Evolutionary conservation across 805 yeast genomes (phyloP), one percentile per base, ranked within the genome.

Genomic region (Grigorovia jiainica): DNA sequence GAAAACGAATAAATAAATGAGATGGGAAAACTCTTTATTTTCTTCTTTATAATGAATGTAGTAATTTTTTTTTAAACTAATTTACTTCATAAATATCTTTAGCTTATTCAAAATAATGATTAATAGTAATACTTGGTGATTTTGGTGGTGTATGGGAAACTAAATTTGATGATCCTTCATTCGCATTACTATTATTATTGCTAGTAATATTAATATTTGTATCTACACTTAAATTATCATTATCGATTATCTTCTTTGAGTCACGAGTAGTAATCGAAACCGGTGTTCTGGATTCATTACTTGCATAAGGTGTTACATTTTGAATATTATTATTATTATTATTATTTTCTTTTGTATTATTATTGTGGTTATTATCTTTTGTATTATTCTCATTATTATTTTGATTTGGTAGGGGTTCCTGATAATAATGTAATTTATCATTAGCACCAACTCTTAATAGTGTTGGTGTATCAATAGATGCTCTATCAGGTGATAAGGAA

Each of bases 401-500:
- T 16, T 6, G 8, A 8, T 47, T 47, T 4, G 64, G 65, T 35
- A 53, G 37, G 11, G 65, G 65, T 38, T 60, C 65, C 43, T 54
- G 48, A 41, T 60, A 60, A 36, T 47, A 50, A 40, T 55, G 54
- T 20, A 47, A 38, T 41, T 56, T 49, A 13, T 52, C 45, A 36
- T 55, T 53, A 13, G 47, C 44, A 13, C 48, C 47, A 41, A 58
- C 52, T 41, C 47, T 54, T 36, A 60, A 36, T 39, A 56, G 41
- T 2, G 65, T 60, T 10, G 65, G 65, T 1, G 62, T 57, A 17
- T 48, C 58, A 20, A 53, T 34, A 7, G 44, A 37, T 3, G 52
- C 40, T 20, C 46, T 45, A 8, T 58, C 62, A 2, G 65, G 63
- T 1, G 65, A 60, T 21, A 59, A 45, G n/a, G 63, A 50, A 7